Base-by-base conservation (phyloP, 2,329 filamentous ascomycete genomes). In the Nannizzia gypsea region DNA sequence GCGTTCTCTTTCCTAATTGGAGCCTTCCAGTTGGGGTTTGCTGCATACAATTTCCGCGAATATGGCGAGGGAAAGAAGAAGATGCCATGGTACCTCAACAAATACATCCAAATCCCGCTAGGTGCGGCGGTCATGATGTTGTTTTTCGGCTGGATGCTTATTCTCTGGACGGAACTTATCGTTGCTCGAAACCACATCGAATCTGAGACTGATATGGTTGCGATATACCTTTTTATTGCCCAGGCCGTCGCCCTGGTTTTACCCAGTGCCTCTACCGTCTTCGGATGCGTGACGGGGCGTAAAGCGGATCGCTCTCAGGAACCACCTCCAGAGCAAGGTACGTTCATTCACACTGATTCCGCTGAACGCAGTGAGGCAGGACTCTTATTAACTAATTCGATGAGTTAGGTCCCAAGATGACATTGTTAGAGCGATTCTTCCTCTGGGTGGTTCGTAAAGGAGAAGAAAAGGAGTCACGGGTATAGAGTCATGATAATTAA, bases 141-240 rank as follows among this genome's bases (percentile, higher is more conserved):
- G 24, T 31, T 31, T 20, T 15, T 44, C 9, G 42, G 38, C 24
- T 58, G 56, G 56, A 20, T 36, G 34, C 56, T 58, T 17, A 50
- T 58, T 26, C 20, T 58, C 24, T 58, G 56, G 56, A 22, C 42
- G 42, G 56, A 58, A 28, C 50, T 59, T 31, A 36, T 59, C n/a
- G 58, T 59, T 31, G 17, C 46, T 56, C 24, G 34, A 3, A 59
- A 59, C 46, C 26, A 56, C 22, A 59, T 59, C 22, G 20, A 59
- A 34, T 59, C 58, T 15, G n/a, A 48, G 5, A 59, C 58, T 4
- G 58, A 59, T 59, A 59, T 59, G 58, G 48, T 55, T 44, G 58
- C 58, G 22, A 36, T 59, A 44, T 59, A 44, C 11, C 44, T 59
- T 11, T 59, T 59, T n/a, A 38, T 59, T 44, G 58, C 46, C 8